phyloP scores from a whole-genome alignment of 371 early-diverging fungal genomes.

The Mortierella sp. region DNA sequence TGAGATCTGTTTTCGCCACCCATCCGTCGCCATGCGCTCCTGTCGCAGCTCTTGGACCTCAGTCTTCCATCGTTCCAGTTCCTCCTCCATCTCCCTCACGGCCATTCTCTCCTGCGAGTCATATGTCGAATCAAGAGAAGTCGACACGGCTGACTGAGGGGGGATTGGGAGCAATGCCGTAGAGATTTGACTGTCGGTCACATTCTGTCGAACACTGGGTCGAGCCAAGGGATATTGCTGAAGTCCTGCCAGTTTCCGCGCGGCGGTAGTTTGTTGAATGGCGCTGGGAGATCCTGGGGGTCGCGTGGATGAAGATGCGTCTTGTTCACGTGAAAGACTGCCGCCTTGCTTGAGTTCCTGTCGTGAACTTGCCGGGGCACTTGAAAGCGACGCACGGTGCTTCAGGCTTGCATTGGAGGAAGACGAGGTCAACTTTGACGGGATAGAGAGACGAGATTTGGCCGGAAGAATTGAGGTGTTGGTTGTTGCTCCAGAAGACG shows the following conservation, averaged over 20 bases:
- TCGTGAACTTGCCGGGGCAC: background rate
- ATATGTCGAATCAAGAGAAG: background rate
- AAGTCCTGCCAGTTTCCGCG: slow-evolving; percentile 10
- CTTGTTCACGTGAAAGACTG: slow-evolving; percentile 16
- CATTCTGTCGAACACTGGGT: background rate
- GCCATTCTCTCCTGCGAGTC: slow-evolving; percentile 15
- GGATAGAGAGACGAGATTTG: slow-evolving; percentile 16
- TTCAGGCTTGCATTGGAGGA: background rate
- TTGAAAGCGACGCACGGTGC: slow-evolving; percentile 16
- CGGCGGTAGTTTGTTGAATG: slow-evolving; percentile 3
- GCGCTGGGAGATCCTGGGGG: slow-evolving; percentile 19
- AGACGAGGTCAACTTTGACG: slow-evolving; percentile 7
- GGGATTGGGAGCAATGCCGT: slow-evolving; percentile 1
- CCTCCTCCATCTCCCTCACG: slow-evolving; percentile 33
- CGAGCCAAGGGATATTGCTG: slow-evolving; percentile 21
- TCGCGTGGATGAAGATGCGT: slow-evolving; percentile 10
- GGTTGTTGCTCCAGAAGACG: background rate
- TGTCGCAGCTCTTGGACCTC: slow-evolving; percentile 21
- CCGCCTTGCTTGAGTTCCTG: background rate
- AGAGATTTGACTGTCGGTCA: slow-evolving; percentile 8
- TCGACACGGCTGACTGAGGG: background rate
- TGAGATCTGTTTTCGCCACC: slow-evolving; percentile 37
- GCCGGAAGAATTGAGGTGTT: background rate
- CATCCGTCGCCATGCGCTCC: slow-evolving; percentile 24
- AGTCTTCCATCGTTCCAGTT: slow-evolving; percentile 41